Evolutionary conservation across 1,284 basidiomycete genomes (phyloP).

Genomic region (Caloboletus firmus): DNA sequence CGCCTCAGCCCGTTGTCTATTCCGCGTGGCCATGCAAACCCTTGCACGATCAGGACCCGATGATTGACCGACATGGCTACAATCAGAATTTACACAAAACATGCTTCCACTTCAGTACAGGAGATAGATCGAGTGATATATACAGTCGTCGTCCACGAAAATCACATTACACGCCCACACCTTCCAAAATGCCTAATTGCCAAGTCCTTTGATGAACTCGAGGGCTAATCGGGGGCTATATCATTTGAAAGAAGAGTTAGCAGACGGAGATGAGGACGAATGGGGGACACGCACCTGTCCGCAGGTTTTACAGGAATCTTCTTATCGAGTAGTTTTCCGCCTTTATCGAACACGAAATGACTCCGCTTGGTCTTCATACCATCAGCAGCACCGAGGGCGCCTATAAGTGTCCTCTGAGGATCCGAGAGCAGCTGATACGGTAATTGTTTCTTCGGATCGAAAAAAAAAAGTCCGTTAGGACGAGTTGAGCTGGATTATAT

Average conservation of each 20-base stretch:
- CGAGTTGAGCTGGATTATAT: not conserved
- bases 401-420: slow-evolving; percentile 77
- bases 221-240: slow-evolving; percentile 37
- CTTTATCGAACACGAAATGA: slow-evolving; percentile 89
- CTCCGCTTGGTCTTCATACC: slow-evolving; percentile 84
- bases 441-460: slow-evolving; percentile 61
- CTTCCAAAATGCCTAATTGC: slow-evolving; percentile 12
- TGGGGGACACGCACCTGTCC: slow-evolving; percentile 58
- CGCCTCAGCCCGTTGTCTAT: too few relatives aligned
- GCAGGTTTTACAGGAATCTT: slow-evolving; percentile 81
- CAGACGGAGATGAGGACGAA: not conserved
- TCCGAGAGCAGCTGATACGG: slow-evolving; percentile 88
- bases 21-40: too few relatives aligned
- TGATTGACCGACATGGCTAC: not conserved
- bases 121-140: slow-evolving; percentile 3
- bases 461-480: not conserved
- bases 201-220: slow-evolving; percentile 40
- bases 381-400: slow-evolving; percentile 77
- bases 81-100: not conserved
- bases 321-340: slow-evolving; percentile 82
- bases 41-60: not conserved
- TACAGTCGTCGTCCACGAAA: not conserved
- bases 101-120: slow-evolving; percentile 4
- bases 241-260: not conserved
- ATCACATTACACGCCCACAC: not conserved